These are phyloP conservation scores for Calendula officinalis DNA, from an alignment of 129 eudicot genomes.

Conservation along the genomic window DNA sequence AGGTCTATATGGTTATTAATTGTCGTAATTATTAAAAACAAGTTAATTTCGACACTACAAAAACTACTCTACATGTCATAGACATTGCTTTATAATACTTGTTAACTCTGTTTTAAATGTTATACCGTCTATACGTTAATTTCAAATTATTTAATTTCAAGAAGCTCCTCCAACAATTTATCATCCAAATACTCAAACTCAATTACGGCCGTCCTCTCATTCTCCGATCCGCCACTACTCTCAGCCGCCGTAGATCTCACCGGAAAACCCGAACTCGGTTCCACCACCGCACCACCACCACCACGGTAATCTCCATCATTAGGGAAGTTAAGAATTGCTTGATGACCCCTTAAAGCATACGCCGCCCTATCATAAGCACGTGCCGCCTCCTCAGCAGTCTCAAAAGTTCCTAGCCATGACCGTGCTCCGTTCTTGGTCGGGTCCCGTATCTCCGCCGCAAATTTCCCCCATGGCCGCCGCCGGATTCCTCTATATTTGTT, in stretches of 20 bases:
- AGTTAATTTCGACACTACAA: too few species aligned
- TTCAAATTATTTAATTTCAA: background rate
- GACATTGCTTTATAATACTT: too few species aligned
- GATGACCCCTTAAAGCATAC: constrained; percentile 11
- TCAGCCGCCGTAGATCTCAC: background rate
- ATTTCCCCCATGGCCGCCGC: constrained; percentile 10
- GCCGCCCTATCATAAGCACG: constrained; percentile 1
- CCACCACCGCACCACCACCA: background rate
- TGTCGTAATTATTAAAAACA: too few species aligned
- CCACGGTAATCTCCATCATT: background rate
- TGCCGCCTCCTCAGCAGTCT: constrained; percentile 2
- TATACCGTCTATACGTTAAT: too few species aligned
- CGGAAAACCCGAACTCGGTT: background rate
- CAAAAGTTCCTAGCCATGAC: constrained; percentile 1
- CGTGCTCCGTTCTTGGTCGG: constrained; percentile 2
- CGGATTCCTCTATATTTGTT: constrained; percentile 5
- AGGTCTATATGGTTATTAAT: too few species aligned
- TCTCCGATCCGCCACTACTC: background rate
- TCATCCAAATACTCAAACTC: constrained; percentile 16
- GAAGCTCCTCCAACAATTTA: constrained; percentile 13
- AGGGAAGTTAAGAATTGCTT: constrained; percentile 11
- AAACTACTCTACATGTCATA: too few species aligned
- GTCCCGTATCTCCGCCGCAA: constrained; percentile 12
- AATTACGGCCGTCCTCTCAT: background rate
- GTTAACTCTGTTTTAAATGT: too few species aligned